A percentile compares a stretch with the other conserved stretches of the same genome.
Evolutionary conservation across 257 asterid genomes (phyloP).

Genomic region (Salvia splendens): DNA sequence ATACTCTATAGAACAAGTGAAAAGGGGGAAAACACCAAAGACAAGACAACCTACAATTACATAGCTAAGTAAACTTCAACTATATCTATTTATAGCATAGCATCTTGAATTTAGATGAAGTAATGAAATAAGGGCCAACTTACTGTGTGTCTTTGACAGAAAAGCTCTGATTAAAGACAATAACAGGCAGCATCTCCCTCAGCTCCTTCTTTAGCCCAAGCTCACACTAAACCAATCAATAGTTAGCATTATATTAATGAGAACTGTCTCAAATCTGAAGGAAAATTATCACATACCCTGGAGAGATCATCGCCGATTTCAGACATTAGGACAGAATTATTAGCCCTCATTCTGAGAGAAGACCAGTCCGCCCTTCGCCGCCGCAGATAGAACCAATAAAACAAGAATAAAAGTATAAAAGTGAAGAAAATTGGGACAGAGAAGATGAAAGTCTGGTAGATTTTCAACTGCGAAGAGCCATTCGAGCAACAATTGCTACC

Average conservation of each 20-base stretch:
- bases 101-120: too few relatives aligned
- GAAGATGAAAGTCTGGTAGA: conserved; percentile 77
- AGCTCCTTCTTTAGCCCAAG: conserved; percentile 79
- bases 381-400: conserved; percentile 70
- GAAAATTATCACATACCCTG: conserved; percentile 36
- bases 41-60: too few relatives aligned
- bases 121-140: conserved; percentile 23
- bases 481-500: conserved; percentile 36
- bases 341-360: conserved; percentile 59
- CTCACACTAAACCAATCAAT: conserved; percentile 53
- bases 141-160: conserved; percentile 71
- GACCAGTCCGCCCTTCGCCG: conserved; percentile 72
- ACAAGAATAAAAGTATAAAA: conserved; percentile 58
- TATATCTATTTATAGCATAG: too few relatives aligned
- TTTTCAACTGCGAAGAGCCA: conserved; percentile 55
- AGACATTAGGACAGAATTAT: conserved; percentile 33
- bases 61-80: too few relatives aligned
- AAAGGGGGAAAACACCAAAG: too few relatives aligned
- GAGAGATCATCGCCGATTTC: conserved; percentile 41
- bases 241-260: background rate
- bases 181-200: conserved; percentile 81
- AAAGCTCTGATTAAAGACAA: conserved; percentile 72
- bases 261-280: too few relatives aligned
- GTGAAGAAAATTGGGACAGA: conserved; percentile 73
- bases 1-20: too few relatives aligned